Conservation (phyloP, 176 grass and related monocot genomes). For the Aegilops bicornis region DNA sequence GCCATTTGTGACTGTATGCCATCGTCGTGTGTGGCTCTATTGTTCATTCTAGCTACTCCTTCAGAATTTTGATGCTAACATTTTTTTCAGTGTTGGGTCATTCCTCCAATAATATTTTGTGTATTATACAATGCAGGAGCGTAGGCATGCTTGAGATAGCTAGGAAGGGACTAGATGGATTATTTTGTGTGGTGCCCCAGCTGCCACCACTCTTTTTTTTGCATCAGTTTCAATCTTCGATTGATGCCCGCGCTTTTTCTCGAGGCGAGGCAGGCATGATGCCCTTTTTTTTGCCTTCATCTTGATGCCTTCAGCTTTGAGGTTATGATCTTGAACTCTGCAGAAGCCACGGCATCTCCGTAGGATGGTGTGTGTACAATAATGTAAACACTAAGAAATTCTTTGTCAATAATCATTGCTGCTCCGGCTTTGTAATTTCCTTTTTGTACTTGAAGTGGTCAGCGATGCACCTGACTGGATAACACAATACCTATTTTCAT, state of each 20-base stretch:
- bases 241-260: conserved; percentile 25
- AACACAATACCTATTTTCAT: not conserved
- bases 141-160: conserved; percentile 17
- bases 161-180: conserved; percentile 16
- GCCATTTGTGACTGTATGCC: not conserved
- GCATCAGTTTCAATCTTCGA: conserved; percentile 26
- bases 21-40: not conserved
- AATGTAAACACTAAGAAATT: conserved; percentile 22
- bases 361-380: conserved; percentile 35
- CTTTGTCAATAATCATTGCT: conserved; percentile 64
- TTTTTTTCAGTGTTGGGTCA: not conserved
- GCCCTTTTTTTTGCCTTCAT: conserved; percentile 2
- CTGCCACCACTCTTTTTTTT: conserved; percentile 19
- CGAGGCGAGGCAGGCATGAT: not conserved
- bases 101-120: conserved; percentile 7
- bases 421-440: conserved; percentile 36
- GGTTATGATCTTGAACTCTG: conserved; percentile 19
- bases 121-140: conserved; percentile 32
- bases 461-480: not conserved
- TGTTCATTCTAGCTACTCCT: not conserved
- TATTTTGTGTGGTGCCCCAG: conserved; percentile 26
- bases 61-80: not conserved
- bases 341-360: conserved; percentile 20
- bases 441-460: conserved; percentile 18
- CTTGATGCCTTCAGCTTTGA: conserved; percentile 27